phyloP scores from a whole-genome alignment of 257 asterid genomes.

The Avicennia marina region DNA sequence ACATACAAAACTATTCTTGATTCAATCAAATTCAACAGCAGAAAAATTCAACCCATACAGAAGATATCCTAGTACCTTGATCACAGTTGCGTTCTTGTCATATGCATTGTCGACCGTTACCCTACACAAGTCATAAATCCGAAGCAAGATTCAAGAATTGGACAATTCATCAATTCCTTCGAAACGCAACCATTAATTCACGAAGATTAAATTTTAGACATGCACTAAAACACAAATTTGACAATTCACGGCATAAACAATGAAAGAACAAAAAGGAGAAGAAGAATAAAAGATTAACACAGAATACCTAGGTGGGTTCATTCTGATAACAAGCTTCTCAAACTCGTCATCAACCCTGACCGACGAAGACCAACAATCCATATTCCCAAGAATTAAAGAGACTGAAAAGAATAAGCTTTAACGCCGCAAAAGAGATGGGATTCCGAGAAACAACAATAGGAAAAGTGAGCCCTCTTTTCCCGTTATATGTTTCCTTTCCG shows the following conservation, averaged over 20 bases:
- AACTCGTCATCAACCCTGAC: constrained; percentile 62
- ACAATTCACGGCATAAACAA: constrained; percentile 6
- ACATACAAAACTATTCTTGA: neutral
- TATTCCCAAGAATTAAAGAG: constrained; percentile 3
- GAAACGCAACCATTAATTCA: neutral
- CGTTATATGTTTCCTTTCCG: neutral
- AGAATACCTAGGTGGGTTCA: constrained; percentile 79
- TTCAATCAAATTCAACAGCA: constrained; percentile 1
- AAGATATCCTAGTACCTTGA: constrained; percentile 21
- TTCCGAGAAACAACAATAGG: constrained; percentile 1
- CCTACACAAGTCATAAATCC: no score
- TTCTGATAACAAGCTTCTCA: constrained; percentile 68
- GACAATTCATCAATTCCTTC: neutral
- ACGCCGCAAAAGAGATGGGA: constrained; percentile 2
- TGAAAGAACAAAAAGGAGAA: no score
- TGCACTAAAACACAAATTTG: neutral
- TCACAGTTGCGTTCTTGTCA: constrained; percentile 32
- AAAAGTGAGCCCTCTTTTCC: neutral
- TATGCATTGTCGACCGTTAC: constrained; percentile 41
- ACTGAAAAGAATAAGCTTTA: neutral
- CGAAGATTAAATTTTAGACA: constrained; percentile 1
- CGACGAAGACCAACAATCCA: constrained; percentile 64
- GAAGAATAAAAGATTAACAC: neutral
- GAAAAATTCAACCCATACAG: no score
- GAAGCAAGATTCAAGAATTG: no score